Evolutionary conservation across 2,329 filamentous ascomycete genomes (phyloP).

Genomic region (Aspergillus calidoustus): DNA sequence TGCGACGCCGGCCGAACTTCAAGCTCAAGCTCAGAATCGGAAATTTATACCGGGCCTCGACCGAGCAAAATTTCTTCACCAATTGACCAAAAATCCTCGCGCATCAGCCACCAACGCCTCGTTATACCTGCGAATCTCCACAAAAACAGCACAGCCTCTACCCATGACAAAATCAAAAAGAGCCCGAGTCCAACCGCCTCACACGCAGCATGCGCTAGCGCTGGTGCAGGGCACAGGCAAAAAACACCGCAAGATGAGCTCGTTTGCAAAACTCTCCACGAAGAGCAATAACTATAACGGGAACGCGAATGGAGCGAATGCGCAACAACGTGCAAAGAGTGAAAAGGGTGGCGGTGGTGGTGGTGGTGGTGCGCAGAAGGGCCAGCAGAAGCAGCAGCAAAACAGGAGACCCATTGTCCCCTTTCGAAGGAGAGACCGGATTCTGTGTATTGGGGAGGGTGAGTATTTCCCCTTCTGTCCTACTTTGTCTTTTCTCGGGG

Average conservation of each 20-base stretch:
- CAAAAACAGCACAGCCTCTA: neutral
- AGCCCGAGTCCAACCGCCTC: slow-evolving; percentile 5
- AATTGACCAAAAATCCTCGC: neutral
- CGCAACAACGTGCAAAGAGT: slow-evolving; percentile 10
- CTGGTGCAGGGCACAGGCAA: slow-evolving; percentile 11
- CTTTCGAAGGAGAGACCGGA: slow-evolving; percentile 46
- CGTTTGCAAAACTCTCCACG: slow-evolving; percentile 33
- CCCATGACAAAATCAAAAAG: slow-evolving; percentile 34
- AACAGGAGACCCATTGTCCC: slow-evolving; percentile 43
- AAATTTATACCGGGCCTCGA: neutral
- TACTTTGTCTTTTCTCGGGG: slow-evolving; percentile 13
- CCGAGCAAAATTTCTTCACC: neutral
- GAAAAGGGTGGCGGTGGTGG: slow-evolving; percentile 3
- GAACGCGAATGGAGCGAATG: slow-evolving; percentile 9
- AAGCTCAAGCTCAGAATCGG: neutral
- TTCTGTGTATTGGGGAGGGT: slow-evolving; percentile 53
- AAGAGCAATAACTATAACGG: slow-evolving; percentile 13
- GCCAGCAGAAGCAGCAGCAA: slow-evolving; percentile 28
- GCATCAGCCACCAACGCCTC: neutral
- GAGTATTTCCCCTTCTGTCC: slow-evolving; percentile 27
- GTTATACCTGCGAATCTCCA: neutral
- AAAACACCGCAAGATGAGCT: slow-evolving; percentile 34
- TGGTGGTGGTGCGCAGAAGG: neutral
- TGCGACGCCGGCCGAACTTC: neutral
- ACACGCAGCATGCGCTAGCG: neutral